These are phyloP conservation scores for Trichomonas gallinae DNA, from an alignment of 208 protist species.

Conservation along the genomic window DNA sequence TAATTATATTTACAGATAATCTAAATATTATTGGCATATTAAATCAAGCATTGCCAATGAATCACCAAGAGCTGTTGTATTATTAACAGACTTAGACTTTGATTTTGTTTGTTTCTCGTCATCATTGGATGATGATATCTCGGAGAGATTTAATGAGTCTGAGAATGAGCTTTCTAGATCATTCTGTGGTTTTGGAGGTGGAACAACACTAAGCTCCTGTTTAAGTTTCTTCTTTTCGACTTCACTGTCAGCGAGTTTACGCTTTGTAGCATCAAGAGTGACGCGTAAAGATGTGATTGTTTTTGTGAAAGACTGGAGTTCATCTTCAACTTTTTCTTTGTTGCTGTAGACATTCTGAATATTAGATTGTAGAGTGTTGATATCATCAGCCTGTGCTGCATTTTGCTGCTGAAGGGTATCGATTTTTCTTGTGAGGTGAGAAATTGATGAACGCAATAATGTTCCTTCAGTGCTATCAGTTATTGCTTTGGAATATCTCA, in stretches of 20 bases:
- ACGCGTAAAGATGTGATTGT: background rate
- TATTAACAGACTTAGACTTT: background rate
- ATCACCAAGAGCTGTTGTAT: background rate
- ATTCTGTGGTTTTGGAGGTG: background rate
- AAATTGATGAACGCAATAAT: background rate
- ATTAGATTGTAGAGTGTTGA: background rate
- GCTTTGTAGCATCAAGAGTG: background rate
- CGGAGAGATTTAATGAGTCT: background rate
- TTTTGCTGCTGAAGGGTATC: background rate
- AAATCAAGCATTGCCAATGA: background rate
- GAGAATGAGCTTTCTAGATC: background rate
- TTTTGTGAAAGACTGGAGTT: background rate
- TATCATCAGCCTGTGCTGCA: background rate
- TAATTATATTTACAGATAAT: background rate
- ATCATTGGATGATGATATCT: background rate
- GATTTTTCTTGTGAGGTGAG: background rate
- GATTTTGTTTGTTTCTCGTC: background rate
- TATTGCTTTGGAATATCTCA: background rate
- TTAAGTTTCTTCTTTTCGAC: background rate
- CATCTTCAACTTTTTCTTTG: background rate
- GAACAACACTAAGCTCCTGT: background rate
- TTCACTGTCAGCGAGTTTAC: background rate
- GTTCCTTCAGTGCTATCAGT: background rate
- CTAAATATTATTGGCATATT: background rate
- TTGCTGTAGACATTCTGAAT: background rate